Evolutionary conservation across 176 grass and related monocot genomes (phyloP), one percentile per base, ranked within the genome.

Genomic region (Zea mays): DNA sequence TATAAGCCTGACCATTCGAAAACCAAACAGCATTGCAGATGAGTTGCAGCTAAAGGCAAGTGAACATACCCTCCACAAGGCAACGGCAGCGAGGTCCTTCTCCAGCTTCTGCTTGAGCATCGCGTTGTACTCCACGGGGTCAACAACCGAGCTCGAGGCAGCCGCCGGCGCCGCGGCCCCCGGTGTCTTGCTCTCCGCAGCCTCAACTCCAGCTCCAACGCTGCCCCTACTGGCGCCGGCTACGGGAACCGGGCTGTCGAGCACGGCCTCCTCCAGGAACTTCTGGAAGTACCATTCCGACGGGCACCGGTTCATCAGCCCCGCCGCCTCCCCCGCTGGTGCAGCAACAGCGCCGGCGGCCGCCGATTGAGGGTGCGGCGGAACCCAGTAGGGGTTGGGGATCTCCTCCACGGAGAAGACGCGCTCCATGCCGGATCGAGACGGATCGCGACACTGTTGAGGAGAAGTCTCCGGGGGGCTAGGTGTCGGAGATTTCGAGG

Each of bases 211-310:
- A 4, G 39, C 33, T 63, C 64, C 27, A 27, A 27, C 27, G 27
- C 27, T 27, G 27, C 21, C 71, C 1, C 19, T 65, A 47, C 37
- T 27, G 6, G 37, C 82, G 67, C 37, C 67, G 3, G 65, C 4
- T 4, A 37, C 81, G 71, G 62, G 6, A 2, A 41, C 62, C 15
- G 88, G 82, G 79, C 83, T 89, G 56, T 85, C 84, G 77, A 86
- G 75, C 73, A 84, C 83, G 4, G 88, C 88, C 69, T 90, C 88
- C 80, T 97, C 91, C 51, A 97, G 84, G 69, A 97, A 97, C 82
- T 91, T 93, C 94, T 97, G 86, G 84, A 97, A 90, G 76, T 83
- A 93, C 94, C 94, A 93, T 77, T 97, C 94, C 14, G 94, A 97
- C 47, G 91, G 51, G 81, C 81, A 91, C 44, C 94, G 71, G 82